Evolutionary conservation across 1,284 basidiomycete species (phyloP), one percentile per base, ranked within the genome.

Genomic region (Coniferiporia weirii): DNA sequence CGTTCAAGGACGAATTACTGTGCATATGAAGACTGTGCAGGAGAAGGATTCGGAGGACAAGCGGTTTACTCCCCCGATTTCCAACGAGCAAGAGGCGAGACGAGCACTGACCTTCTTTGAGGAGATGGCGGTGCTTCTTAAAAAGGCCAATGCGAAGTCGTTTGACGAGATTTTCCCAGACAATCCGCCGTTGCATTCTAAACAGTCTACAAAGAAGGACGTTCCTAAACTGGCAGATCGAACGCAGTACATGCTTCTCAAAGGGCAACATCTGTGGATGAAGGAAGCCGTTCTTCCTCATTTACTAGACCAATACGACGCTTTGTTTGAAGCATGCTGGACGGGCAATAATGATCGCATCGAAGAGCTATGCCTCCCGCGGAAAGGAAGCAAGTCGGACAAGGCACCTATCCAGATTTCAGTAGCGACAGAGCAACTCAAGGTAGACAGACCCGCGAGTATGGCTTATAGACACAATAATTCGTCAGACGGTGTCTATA

Each of bases 121-220:
- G 6, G 72, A 75, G 53, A 68, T 75, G 8, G 70, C 75, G 59
- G 56, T 64, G n/a, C 54, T 73, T 3, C 69, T 82, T 1, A 54
- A 68, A 6, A 67, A 72, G 4, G 66, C 69, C 17, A 71, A 71
- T 5, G 80, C 79, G 19, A 79, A 80, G 63, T 70, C 73, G 1
- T 79, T 76, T 75, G 66, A 68, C 6, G 75, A 77, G 36, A 44
- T 79, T 15, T 71, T 73, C 54, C 72, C 75, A 0, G 68, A 72
- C 17, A 59, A 61, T 12, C 43, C 44, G 7, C 40, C 3, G 40
- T n/a, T 15, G 15, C 49, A 36, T 22, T 4, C 12, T 5, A 40
- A 48, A 43, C 6, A 5, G 19, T 2, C n/a, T 6, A 32, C 19
- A 27, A 47, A 63, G 15, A 27, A 49, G 12, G 47, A 56, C 6